These are phyloP conservation scores for Aureobasidium sp. DNA, from an alignment of 2,329 filamentous ascomycete genomes.

Conservation along the genomic window DNA sequence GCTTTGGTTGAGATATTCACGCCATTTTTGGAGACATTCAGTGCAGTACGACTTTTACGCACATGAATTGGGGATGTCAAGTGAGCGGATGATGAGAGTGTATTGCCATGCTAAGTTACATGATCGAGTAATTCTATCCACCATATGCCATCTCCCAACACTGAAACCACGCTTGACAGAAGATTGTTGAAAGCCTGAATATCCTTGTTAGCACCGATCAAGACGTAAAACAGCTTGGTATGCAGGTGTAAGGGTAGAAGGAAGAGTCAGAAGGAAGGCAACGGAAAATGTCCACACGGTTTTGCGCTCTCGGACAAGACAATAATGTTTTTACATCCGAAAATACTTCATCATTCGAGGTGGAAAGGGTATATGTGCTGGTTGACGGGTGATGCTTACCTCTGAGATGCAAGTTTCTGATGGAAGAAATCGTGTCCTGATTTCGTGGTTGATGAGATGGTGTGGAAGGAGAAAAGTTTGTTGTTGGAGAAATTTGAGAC, in stretches of 20 bases:
- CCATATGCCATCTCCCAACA: background rate
- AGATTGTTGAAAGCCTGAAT: background rate
- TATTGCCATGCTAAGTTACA: background rate
- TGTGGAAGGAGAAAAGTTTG: background rate
- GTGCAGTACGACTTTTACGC: too few relatives aligned
- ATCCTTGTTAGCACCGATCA: background rate
- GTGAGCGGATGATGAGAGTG: background rate
- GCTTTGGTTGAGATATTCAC: background rate
- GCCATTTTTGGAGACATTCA: background rate
- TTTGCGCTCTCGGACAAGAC: constrained; percentile 87
- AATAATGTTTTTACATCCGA: constrained; percentile 82
- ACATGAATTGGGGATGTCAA: too few relatives aligned
- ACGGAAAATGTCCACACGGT: constrained; percentile 95
- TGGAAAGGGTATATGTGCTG: background rate
- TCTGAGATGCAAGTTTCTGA: background rate
- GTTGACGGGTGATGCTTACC: background rate
- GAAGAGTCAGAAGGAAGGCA: constrained; percentile 96
- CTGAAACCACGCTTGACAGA: background rate
- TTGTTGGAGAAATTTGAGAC: background rate
- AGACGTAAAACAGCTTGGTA: background rate
- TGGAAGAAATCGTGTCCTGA: too few relatives aligned
- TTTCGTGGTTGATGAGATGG: background rate
- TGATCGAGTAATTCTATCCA: background rate
- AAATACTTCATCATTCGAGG: constrained; percentile 76
- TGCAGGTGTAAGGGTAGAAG: background rate